These are phyloP conservation scores for Populus euphratica DNA, from an alignment of 345 rosid species.

Conservation along the genomic window DNA sequence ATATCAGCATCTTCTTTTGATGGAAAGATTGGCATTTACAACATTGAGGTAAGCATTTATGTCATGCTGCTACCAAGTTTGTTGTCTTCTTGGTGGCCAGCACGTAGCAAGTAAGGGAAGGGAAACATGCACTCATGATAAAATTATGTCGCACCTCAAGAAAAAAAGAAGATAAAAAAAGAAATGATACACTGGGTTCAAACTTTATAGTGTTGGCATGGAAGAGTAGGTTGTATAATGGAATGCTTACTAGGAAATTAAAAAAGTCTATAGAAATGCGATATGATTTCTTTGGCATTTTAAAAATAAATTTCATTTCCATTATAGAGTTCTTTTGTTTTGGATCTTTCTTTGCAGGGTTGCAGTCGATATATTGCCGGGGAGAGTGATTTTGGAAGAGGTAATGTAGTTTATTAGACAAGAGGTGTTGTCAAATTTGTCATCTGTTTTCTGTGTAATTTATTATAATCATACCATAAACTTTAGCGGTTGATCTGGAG, in stretches of 20 bases:
- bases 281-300: not conserved
- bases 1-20: conserved; percentile 97
- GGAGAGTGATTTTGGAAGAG: conserved; percentile 58
- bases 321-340: conserved; percentile 4
- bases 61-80: not conserved
- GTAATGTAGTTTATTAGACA: conserved; percentile 37
- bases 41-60: conserved; percentile 67
- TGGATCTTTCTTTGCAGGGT: conserved; percentile 52
- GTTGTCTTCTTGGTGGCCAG: not conserved
- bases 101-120: not conserved
- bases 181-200: not conserved
- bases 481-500: not conserved
- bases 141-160: not conserved
- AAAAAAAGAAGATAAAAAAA: not conserved
- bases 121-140: not conserved
- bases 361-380: conserved; percentile 58
- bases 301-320: not conserved
- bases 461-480: not conserved
- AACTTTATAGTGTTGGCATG: not conserved
- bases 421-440: not conserved
- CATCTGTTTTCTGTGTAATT: not conserved
- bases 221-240: not conserved
- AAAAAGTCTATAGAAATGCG: not conserved
- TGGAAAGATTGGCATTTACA: conserved; percentile 89
- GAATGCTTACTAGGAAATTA: not conserved